Percentiles rank a stretch among this genome's conserved stretches.
These are phyloP conservation scores for Scenedesmus sp. DNA, from an alignment of 163 green algal species.

Conservation along the genomic window DNA sequence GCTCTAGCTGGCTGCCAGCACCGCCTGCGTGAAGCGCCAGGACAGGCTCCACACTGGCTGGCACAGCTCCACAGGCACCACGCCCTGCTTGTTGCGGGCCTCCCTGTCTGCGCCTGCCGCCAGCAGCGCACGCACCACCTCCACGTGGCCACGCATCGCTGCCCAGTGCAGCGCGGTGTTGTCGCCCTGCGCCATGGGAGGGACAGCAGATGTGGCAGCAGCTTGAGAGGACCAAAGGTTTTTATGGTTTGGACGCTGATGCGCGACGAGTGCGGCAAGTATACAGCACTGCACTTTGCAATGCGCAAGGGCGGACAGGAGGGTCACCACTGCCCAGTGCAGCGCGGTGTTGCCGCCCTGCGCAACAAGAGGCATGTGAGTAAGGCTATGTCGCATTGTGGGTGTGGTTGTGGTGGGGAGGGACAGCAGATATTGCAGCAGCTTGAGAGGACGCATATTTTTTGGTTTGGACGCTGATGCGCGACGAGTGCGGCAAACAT, in stretches of 20 bases:
- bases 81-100: constrained; percentile 62
- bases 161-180: constrained; percentile 96
- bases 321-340: constrained; percentile 93
- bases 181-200: constrained; percentile 75
- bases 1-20: constrained; percentile 60
- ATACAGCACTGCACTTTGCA: too few relatives aligned
- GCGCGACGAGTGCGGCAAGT: too few relatives aligned
- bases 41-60: constrained; percentile 86
- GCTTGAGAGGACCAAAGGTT: too few relatives aligned
- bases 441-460: too few relatives aligned
- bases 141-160: constrained; percentile 87
- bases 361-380: constrained; percentile 15
- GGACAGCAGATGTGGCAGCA: too few relatives aligned
- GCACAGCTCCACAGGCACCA: constrained; percentile 86
- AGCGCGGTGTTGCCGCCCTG: constrained; percentile 96
- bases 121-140: constrained; percentile 91
- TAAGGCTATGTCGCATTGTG: too few relatives aligned
- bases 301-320: too few relatives aligned
- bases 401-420: too few relatives aligned
- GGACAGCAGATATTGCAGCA: too few relatives aligned
- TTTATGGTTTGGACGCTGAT: too few relatives aligned
- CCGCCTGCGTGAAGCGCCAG: constrained; percentile 81
- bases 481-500: too few relatives aligned
- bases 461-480: too few relatives aligned
- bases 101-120: constrained; percentile 31